Percentiles rank a stretch among this genome's conserved stretches.
phyloP scores from a whole-genome alignment of 2,329 filamentous ascomycete species.

The Fusarium algeriense region DNA sequence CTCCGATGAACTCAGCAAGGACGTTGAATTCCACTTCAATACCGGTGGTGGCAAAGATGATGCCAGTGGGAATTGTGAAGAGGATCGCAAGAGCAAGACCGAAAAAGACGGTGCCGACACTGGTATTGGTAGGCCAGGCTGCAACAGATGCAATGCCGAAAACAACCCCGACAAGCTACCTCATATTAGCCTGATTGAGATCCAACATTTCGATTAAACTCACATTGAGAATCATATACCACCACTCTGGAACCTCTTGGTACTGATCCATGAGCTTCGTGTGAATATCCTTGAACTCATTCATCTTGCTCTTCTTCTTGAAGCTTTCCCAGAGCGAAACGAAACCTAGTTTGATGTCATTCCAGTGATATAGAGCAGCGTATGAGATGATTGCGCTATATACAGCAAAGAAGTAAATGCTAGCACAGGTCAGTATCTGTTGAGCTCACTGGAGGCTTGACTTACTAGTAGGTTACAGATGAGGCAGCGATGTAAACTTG shows the following conservation, averaged over 20 bases:
- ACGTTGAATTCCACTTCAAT: constrained; percentile 60
- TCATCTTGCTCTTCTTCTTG: constrained; percentile 15
- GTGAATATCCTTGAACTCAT: constrained; percentile 56
- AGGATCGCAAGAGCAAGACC: constrained; percentile 57
- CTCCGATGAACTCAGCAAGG: constrained; percentile 61
- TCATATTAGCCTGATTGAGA: not conserved
- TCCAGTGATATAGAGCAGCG: constrained; percentile 52
- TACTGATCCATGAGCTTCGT: constrained; percentile 59
- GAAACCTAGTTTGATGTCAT: constrained; percentile 51
- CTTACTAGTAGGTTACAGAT: constrained; percentile 39
- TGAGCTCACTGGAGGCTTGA: fast-evolving
- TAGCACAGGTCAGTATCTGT: not conserved
- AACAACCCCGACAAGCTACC: constrained; percentile 46
- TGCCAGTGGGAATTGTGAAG: constrained; percentile 60
- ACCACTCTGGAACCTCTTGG: constrained; percentile 63
- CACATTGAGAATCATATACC: constrained; percentile 49
- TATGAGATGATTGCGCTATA: constrained; percentile 54
- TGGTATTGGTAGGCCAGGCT: constrained; percentile 58
- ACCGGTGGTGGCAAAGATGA: constrained; percentile 60
- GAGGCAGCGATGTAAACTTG: constrained; percentile 50
- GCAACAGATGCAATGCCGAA: constrained; percentile 54
- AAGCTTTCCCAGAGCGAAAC: constrained; percentile 32
- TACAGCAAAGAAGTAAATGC: constrained; percentile 42
- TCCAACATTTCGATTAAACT: not conserved
- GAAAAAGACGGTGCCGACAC: constrained; percentile 58